phyloP scores from a whole-genome alignment of 1,284 basidiomycete genomes.

The Cutaneotrichosporon curvatum region DNA sequence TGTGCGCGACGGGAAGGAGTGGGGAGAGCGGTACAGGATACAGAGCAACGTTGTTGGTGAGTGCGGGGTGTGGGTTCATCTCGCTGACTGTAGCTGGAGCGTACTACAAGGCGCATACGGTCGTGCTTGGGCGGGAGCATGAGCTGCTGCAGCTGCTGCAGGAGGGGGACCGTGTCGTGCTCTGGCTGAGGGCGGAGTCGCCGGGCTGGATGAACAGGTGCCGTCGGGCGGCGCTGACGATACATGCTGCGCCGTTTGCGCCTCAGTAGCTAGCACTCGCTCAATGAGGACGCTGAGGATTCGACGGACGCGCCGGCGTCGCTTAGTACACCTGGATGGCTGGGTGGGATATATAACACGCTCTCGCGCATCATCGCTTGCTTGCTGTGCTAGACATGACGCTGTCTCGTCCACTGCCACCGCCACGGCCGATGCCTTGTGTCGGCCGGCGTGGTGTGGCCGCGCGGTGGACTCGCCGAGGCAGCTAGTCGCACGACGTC shows the following conservation, averaged over 20 bases:
- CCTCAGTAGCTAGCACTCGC: background rate
- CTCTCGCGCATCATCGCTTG: no score
- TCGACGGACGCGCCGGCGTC: no score
- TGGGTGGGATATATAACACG: no score
- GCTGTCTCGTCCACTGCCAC: no score
- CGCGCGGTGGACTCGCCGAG: no score
- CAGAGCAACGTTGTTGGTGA: constrained; percentile 39
- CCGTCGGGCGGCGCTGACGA: constrained; percentile 23
- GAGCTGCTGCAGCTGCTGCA: constrained; percentile 20
- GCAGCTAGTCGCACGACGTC: no score
- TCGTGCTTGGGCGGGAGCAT: constrained; percentile 20
- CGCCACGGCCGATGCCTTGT: no score
- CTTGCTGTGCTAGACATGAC: no score
- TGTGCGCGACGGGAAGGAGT: constrained; percentile 29
- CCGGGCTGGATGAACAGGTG: constrained; percentile 37
- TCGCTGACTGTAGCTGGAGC: constrained; percentile 27
- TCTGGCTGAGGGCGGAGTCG: constrained; percentile 36
- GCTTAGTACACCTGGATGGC: no score
- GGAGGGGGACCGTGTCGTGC: constrained; percentile 33
- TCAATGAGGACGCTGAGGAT: no score
- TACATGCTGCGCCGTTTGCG: constrained; percentile 16
- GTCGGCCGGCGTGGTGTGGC: no score
- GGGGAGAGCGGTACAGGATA: constrained; percentile 22
- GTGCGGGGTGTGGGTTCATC: background rate
- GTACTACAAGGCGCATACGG: constrained; percentile 30